Percentiles rank a stretch among this genome's conserved stretches.
Conservation (phyloP, 495 filamentous ascomycete species). For the Penicillium turbatum region DNA sequence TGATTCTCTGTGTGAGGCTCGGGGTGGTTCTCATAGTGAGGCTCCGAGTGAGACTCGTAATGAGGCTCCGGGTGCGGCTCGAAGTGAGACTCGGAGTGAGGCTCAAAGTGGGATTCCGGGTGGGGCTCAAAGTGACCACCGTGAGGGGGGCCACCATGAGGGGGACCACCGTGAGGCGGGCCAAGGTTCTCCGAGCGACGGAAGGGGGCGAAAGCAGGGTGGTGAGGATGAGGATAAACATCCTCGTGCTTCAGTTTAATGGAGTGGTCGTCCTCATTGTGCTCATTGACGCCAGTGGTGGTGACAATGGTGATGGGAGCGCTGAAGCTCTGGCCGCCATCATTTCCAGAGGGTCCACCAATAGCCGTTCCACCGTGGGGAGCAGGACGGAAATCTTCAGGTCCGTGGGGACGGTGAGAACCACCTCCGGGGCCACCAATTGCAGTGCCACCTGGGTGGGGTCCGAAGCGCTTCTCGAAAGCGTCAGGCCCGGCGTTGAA, state of each 20-base stretch:
- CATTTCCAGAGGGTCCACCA: conserved; percentile 24
- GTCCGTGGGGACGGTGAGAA: background rate
- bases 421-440: conserved; percentile 18
- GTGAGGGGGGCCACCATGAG: background rate
- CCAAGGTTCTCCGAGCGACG: background rate
- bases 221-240: conserved; percentile 4
- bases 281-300: conserved; percentile 16
- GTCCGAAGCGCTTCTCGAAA: conserved; percentile 20
- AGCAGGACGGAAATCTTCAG: background rate
- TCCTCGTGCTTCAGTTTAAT: conserved; percentile 16
- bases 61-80: background rate
- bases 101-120: background rate
- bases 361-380: conserved; percentile 19
- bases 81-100: background rate
- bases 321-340: conserved; percentile 13
- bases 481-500: background rate
- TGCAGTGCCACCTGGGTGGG: conserved; percentile 17
- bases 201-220: background rate
- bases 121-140: background rate
- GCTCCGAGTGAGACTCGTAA: background rate
- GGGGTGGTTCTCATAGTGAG: background rate
- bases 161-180: background rate
- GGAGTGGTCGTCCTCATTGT: conserved; percentile 25
- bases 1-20: background rate
- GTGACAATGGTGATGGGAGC: conserved; percentile 3